Conservation (phyloP, 225 moss, liverwort and hornwort species). For the Ulota crispa region DNA sequence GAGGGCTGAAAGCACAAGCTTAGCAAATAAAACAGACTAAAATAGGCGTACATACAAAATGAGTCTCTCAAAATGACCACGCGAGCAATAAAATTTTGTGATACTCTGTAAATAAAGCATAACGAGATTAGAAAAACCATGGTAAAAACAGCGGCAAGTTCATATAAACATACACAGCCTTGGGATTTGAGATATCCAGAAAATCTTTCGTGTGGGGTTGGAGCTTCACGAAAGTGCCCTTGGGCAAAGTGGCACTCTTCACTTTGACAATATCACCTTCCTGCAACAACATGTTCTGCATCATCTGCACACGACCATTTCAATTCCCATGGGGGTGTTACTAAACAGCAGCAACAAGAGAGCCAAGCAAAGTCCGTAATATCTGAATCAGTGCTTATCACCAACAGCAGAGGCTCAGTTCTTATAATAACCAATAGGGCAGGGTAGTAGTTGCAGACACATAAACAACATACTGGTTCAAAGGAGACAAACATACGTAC, state of each 20-base stretch:
- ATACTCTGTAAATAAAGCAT: not conserved
- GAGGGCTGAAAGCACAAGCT: not conserved
- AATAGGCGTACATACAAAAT: not conserved
- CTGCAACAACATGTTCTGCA: constrained; percentile 98
- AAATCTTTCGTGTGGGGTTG: constrained; percentile 99
- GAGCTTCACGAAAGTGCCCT: constrained; percentile 97
- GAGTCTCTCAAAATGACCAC: not conserved
- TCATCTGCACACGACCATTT: constrained; percentile 70
- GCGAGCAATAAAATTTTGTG: not conserved
- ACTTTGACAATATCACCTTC: constrained; percentile 97
- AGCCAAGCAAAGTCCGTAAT: not conserved
- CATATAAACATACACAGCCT: constrained; percentile 94
- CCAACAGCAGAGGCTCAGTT: not conserved
- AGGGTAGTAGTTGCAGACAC: not conserved
- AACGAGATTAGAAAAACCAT: constrained; percentile 5
- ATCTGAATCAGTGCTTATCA: not conserved
- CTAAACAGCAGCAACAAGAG: constrained; percentile 3
- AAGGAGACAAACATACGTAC: constrained; percentile 39
- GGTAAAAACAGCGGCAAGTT: constrained; percentile 26
- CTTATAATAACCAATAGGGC: not conserved
- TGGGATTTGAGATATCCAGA: constrained; percentile 96
- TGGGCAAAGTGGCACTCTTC: constrained; percentile 96
- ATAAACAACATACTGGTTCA: not conserved
- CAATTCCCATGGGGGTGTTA: constrained; percentile 13
- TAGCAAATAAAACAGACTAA: not conserved